Base-by-base conservation (phyloP, 495 filamentous ascomycete species). In the Talaromyces proteolyticus region DNA sequence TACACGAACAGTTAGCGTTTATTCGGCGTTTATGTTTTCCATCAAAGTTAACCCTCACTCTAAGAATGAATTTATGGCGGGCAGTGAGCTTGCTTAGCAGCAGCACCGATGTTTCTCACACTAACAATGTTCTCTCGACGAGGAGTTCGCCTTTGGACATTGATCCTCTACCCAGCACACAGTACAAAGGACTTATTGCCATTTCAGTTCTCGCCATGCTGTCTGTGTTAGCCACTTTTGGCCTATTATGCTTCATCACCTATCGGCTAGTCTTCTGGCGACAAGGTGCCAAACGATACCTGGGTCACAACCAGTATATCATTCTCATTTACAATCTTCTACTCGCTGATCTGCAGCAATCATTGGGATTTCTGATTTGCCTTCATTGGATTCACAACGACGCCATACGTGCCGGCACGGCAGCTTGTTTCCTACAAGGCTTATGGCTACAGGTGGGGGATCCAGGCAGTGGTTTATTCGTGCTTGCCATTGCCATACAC, bases 251-350 rank as follows among this genome's bases (percentile, higher is more conserved):
- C 40, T 83, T 76, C 59, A 64, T 84, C 55, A 78, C 74, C 7
- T 78, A 74, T 57, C 77, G 78, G 49, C 67, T 85, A 44, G 59
- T 83, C 18, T 68, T 67, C 50, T 84, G 80, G 81, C 66, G 63
- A n/a, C 61, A 61, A 1, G 65, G 68, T 47, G 77, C 76, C 63
- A 68, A 66, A 45, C 53, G 52, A 6, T 61, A 62, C n/a, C 58
- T 72, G 7, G 56, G 58, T 10, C 49, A 65, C 29, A 89, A 89
- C 60, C 86, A 91, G 65, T 88, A 85, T 53, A 75, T 89, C 16
- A 60, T 89, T 29, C 73, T 91, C 24, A 81, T 89, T 53, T 83
- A 81, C 60, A 88, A 88, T 61, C 77, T 89, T 3, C 68, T 89
- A 6, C 59, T 89, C 14, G 84, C 85, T 49, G 86, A 90, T 57